Percentiles rank a stretch among this genome's conserved stretches.
Evolutionary conservation across 306 rosid genomes (phyloP).

Genomic region (Potentilla sterilis): DNA sequence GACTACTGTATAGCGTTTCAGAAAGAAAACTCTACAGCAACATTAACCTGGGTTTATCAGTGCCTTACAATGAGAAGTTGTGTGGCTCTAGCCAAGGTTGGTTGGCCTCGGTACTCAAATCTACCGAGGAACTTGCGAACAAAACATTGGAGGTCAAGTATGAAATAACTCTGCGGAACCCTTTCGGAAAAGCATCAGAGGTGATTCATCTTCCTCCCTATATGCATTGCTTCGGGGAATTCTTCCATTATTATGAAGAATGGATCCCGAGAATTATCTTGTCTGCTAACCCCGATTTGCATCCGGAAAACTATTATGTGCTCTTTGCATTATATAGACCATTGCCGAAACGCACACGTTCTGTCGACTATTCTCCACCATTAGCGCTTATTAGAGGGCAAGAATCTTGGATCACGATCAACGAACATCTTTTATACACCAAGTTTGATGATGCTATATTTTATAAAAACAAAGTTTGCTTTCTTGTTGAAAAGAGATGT

Average conservation of each 20-base stretch:
- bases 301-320: neutral
- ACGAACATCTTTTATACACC: rapidly evolving
- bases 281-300: neutral
- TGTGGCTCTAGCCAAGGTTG: neutral
- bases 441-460: neutral
- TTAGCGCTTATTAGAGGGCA: neutral
- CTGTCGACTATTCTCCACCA: neutral
- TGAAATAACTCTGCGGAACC: neutral
- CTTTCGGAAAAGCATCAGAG: neutral
- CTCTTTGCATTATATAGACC: neutral
- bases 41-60: neutral
- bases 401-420: neutral
- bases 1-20: neutral
- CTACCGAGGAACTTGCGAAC: neutral
- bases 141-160: neutral
- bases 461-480: neutral
- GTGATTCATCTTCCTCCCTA: neutral
- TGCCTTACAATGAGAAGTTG: neutral
- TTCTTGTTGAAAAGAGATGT: rapidly evolving
- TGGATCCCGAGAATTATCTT: neutral
- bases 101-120: neutral
- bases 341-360: neutral
- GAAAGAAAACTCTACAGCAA: neutral
- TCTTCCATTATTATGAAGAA: too few relatives aligned
- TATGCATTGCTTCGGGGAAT: neutral